A percentile compares a stretch with the other conserved stretches of the same genome.
Conservation (phyloP, 169 alveolate genomes). For the Perkinsus chesapeaki region DNA sequence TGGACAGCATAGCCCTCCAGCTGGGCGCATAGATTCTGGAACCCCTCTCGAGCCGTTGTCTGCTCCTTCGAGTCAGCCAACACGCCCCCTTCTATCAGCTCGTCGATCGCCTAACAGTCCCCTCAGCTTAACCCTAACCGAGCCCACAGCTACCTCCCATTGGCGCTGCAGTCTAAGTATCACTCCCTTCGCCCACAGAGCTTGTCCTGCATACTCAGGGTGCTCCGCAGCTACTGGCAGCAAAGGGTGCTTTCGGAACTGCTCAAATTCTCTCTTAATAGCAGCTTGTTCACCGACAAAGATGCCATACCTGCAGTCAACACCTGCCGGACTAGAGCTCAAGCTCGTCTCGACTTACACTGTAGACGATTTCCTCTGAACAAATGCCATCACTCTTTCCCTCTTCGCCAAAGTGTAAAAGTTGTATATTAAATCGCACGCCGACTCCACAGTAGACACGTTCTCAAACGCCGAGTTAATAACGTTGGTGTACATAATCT, state of each 20-base stretch:
- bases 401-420: constrained; percentile 75
- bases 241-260: constrained; percentile 14
- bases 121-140: not conserved
- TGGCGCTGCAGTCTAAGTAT: constrained; percentile 31
- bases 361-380: constrained; percentile 66
- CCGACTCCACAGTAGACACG: constrained; percentile 63
- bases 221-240: constrained; percentile 9
- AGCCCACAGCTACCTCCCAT: constrained; percentile 8
- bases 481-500: constrained; percentile 51
- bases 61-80: not conserved
- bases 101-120: not conserved
- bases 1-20: constrained; percentile 28
- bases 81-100: not conserved
- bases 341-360: constrained; percentile 26
- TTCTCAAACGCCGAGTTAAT: constrained; percentile 69
- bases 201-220: constrained; percentile 22
- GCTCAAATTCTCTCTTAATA: constrained; percentile 33
- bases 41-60: constrained; percentile 19
- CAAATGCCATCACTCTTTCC: constrained; percentile 66
- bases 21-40: constrained; percentile 20
- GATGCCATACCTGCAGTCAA: not conserved
- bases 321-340: not conserved
- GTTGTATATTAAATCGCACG: constrained; percentile 65
- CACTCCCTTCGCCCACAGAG: constrained; percentile 42
- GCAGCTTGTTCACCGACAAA: not conserved